phyloP scores from a whole-genome alignment of 116 monocot species.

The Trichopus zeylanicus region DNA sequence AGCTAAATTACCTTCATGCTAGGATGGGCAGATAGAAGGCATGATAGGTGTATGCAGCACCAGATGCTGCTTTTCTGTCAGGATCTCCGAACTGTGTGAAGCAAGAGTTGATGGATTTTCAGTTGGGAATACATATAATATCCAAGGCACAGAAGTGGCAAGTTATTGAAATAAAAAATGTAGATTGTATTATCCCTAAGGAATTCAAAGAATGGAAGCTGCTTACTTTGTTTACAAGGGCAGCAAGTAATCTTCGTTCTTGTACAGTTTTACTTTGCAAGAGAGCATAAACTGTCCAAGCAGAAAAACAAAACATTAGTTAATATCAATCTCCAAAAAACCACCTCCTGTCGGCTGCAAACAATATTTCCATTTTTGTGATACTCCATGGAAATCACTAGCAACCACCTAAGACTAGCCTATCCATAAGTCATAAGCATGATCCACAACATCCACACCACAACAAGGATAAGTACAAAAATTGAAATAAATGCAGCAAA shows the following conservation, averaged over 20 bases:
- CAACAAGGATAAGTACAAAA: too few relatives aligned
- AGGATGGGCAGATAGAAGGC: slow-evolving; percentile 58
- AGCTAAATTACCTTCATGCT: slow-evolving; percentile 55
- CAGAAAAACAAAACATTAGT: slow-evolving; percentile 5
- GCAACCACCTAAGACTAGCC: too few relatives aligned
- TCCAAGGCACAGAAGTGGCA: not conserved
- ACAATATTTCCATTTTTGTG: too few relatives aligned
- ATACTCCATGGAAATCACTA: too few relatives aligned
- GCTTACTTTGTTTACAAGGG: slow-evolving; percentile 92
- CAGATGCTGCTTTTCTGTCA: slow-evolving; percentile 61
- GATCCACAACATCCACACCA: too few relatives aligned
- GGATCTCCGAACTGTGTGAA: slow-evolving; percentile 64
- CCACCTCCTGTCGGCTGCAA: not conserved
- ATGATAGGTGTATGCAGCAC: slow-evolving; percentile 52
- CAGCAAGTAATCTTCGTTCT: slow-evolving; percentile 73
- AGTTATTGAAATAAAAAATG: not conserved
- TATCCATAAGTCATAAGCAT: too few relatives aligned
- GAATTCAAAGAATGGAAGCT: slow-evolving; percentile 1
- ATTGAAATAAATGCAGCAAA: not conserved
- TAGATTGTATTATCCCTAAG: not conserved
- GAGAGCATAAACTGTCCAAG: slow-evolving; percentile 64
- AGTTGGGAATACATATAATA: not conserved
- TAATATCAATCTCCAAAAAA: not conserved
- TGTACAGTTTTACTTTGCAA: slow-evolving; percentile 81
- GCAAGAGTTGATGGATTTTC: not conserved